These are phyloP conservation scores for Penicillium sclerotigenum DNA, from an alignment of 2,329 filamentous ascomycete genomes.

Conservation along the genomic window DNA sequence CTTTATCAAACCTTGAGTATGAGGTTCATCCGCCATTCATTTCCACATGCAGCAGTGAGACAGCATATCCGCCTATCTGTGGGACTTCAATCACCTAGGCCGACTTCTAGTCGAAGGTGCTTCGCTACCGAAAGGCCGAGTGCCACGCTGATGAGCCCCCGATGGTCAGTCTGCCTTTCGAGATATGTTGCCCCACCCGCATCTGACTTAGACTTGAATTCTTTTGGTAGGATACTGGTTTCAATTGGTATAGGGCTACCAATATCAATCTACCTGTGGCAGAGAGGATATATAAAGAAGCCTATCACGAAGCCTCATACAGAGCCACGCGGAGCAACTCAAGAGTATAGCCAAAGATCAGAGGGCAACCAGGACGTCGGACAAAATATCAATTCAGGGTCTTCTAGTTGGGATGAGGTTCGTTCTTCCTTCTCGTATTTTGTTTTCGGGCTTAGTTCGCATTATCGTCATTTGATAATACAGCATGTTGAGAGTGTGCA, in stretches of 20 bases:
- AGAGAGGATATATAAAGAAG: not conserved
- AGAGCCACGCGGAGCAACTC: conserved; percentile 1
- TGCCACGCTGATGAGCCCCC: not conserved
- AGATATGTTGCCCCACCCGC: not conserved
- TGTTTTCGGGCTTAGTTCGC: too few relatives aligned
- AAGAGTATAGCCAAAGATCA: conserved; percentile 3
- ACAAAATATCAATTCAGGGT: not conserved
- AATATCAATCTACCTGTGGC: not conserved
- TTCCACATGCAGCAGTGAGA: not conserved
- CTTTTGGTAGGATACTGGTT: not conserved
- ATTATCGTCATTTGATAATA: not conserved
- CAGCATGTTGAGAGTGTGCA: not conserved
- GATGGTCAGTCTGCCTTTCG: not conserved
- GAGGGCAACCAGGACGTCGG: not conserved
- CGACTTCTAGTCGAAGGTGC: not conserved
- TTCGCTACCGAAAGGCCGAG: not conserved
- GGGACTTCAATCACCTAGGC: not conserved
- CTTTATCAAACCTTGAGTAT: not conserved
- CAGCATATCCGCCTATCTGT: not conserved
- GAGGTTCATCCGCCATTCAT: not conserved
- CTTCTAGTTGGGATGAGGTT: not conserved
- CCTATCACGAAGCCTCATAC: too few relatives aligned
- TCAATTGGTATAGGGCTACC: not conserved
- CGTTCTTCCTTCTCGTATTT: not conserved
- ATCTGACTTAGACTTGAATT: not conserved